Evolutionary conservation across 2,329 filamentous ascomycete species (phyloP), one percentile per base, ranked within the genome.

Genomic region (Purpureocillium takamizusanense): DNA sequence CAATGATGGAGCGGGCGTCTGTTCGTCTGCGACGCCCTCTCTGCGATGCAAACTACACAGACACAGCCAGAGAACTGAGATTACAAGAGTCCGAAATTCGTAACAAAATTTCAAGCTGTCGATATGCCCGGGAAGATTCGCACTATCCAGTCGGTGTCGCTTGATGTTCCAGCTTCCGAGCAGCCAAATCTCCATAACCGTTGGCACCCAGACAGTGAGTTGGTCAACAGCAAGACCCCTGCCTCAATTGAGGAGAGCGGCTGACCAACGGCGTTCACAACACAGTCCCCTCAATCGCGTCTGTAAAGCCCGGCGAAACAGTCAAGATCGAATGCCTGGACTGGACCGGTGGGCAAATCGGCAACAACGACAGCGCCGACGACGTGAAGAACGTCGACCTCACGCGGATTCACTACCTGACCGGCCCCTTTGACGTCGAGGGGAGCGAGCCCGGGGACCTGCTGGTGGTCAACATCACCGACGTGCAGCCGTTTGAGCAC

Each of bases 281-380:
- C 9, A n/a, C 43, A 92, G 86, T 94, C 37, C 89, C 89, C 1
- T 77, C 74, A 40, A 73, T 71, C 36, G 83, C 71, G 25, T 78
- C 73, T 2, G 87, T 95, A 52, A 80, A 83, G 51, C 80, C 89
- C 53, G 82, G 81, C 23, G 89, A 95, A 63, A 85, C 85, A 0
- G 88, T 95, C 48, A 94, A 94, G 62, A 94, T 95, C 47, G 86
- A 95, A 68, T 95, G 89, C 53, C 69, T 92, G 7, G 86, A 94
- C 63, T 94, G 86, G 79, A 81, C 78, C 5, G 78, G 78, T 16
- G 88, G 88, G 2, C 88, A 95, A 52, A 94, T 95, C 52, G 73
- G 76, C 39, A 94, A 95, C 62, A 83, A 90, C 47, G 88, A 95
- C 59, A 83, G 74, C 25, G 89, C 89, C n/a, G 84, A 95, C 52